Evolutionary conservation across 192 early-diverging fungal genomes (phyloP).

Genomic region (Coemansia sp.): DNA sequence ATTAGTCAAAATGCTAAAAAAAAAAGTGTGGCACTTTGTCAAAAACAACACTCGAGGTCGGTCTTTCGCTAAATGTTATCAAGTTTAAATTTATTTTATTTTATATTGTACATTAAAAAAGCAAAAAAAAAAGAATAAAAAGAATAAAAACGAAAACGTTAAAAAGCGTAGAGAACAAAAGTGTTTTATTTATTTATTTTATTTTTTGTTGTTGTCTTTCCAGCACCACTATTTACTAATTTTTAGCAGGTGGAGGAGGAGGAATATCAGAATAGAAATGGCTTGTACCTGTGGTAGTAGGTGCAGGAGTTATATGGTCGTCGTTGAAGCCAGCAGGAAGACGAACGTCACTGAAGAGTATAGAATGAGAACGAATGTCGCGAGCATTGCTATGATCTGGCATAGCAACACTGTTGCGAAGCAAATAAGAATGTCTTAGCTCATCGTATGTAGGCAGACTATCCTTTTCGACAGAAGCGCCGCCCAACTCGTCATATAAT

Average conservation of each 20-base stretch:
- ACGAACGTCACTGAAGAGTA: background rate
- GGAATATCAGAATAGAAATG: background rate
- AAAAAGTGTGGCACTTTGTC: no score
- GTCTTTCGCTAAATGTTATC: background rate
- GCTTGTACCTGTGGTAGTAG: background rate
- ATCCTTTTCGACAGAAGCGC: background rate
- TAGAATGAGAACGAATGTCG: constrained; percentile 1
- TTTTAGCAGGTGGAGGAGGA: no score
- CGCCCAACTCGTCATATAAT: constrained; percentile 2
- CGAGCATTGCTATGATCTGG: background rate
- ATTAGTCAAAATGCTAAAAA: no score
- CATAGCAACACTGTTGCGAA: background rate
- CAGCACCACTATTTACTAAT: no score
- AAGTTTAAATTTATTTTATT: background rate
- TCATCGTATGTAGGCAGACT: background rate
- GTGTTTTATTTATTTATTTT: background rate
- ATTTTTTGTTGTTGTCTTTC: background rate
- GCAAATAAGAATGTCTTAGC: constrained; percentile 1
- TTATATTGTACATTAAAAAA: background rate
- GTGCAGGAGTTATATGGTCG: background rate
- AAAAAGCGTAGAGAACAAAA: no score
- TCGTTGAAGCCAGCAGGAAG: background rate
- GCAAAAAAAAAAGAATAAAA: background rate
- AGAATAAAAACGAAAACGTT: no score
- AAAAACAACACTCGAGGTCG: no score